Evolutionary conservation across 2,329 filamentous ascomycete genomes (phyloP).

Genomic region (Proliferodiscus dingleyae): DNA sequence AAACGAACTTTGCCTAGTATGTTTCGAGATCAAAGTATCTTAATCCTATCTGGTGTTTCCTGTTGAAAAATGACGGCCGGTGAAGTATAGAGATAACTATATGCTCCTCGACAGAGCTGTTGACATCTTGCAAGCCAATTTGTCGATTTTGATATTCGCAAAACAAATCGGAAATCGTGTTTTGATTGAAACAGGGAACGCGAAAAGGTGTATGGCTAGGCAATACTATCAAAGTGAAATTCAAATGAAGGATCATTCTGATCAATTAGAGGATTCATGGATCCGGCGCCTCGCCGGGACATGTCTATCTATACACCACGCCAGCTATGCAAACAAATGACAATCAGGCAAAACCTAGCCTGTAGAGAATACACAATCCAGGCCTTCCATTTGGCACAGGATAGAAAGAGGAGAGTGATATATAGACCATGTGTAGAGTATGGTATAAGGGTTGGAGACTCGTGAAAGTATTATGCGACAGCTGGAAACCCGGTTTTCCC

Average conservation of each 20-base stretch:
- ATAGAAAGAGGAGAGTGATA: constrained; percentile 31
- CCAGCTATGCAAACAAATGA: constrained; percentile 28
- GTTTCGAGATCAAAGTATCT: neutral
- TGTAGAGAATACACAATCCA: constrained; percentile 23
- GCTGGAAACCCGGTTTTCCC: constrained; percentile 29
- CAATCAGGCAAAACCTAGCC: constrained; percentile 21
- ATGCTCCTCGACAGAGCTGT: no score
- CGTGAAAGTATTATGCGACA: constrained; percentile 20
- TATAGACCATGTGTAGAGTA: constrained; percentile 18
- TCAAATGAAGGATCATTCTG: no score
- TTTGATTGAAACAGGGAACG: no score
- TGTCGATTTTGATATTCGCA: constrained; percentile 4
- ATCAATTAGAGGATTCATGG: constrained; percentile 19
- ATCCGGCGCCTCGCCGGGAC: constrained; percentile 11
- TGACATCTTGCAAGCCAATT: neutral
- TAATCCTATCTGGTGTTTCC: neutral
- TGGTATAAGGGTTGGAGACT: constrained; percentile 14
- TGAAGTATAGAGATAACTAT: no score
- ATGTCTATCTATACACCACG: constrained; percentile 25
- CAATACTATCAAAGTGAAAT: no score
- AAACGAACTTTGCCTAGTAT: neutral
- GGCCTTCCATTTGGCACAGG: constrained; percentile 21
- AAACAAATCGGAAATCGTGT: no score
- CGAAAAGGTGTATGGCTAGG: no score
- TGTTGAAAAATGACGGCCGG: neutral